Percentiles rank a stretch among this genome's conserved stretches.
Conservation (phyloP, 1,284 basidiomycete species). For the Cryptococcus sp. region DNA sequence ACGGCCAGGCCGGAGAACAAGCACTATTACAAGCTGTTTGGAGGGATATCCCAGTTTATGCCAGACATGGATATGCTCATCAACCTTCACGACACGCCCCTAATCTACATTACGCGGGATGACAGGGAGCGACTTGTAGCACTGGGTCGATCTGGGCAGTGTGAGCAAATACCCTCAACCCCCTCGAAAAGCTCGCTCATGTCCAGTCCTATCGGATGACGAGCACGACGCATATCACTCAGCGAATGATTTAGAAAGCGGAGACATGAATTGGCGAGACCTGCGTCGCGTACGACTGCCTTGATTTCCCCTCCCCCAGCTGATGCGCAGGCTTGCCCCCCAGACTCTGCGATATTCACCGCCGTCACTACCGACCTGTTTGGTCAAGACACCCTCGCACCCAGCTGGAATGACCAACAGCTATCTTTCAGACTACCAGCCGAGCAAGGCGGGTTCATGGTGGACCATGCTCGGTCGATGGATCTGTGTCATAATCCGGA, state of each 20-base stretch:
- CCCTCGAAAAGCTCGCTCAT: not conserved
- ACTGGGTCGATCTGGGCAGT: not conserved
- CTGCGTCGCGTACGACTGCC: not conserved
- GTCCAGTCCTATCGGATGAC: constrained; percentile 1
- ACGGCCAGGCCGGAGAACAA: constrained; percentile 1
- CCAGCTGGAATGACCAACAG: not conserved
- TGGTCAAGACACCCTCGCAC: not conserved
- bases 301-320: not conserved
- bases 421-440: not conserved
- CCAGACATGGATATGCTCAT: constrained; percentile 4
- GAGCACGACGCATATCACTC: not conserved
- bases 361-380: not conserved
- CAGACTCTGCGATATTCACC: not conserved
- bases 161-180: not conserved
- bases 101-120: not conserved
- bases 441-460: constrained; percentile 1
- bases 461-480: not conserved
- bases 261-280: not conserved
- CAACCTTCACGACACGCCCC: constrained; percentile 2
- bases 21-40: not conserved
- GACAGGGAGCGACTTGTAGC: constrained; percentile 2
- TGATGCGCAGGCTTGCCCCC: not conserved
- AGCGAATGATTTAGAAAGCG: not conserved
- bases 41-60: not conserved
- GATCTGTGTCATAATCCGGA: constrained; percentile 5